Conservation (phyloP, 768 basidiomycete species). For the Suillus cothurnatus region DNA sequence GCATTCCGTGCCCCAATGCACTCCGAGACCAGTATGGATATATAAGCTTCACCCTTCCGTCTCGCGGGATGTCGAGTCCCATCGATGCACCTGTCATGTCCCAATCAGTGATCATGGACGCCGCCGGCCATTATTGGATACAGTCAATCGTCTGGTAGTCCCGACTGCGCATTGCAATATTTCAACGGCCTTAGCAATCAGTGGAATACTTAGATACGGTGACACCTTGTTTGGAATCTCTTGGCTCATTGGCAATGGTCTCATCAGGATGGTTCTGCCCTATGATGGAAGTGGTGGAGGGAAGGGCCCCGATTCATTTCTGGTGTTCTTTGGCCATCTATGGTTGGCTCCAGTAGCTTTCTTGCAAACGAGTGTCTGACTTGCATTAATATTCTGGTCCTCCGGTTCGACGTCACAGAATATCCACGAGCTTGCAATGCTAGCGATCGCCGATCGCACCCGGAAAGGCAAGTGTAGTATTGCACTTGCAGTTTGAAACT, state of each 20-base stretch:
- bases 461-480: slow-evolving; percentile 1
- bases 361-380: background rate
- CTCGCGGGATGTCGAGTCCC: background rate
- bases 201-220: background rate
- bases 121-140: slow-evolving; percentile 1
- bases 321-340: background rate
- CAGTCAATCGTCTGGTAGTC: background rate
- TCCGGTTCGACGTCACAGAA: background rate
- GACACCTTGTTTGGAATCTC: background rate
- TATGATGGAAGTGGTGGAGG: background rate
- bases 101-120: background rate
- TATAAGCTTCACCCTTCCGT: background rate
- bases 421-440: background rate
- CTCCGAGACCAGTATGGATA: slow-evolving; percentile 2
- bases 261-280: background rate
- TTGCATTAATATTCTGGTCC: background rate
- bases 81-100: background rate
- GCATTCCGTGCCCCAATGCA: background rate
- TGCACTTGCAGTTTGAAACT: background rate
- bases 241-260: background rate
- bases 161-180: background rate
- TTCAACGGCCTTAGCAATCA: background rate
- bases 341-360: background rate
- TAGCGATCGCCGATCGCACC: background rate
- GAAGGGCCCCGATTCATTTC: background rate